Evolutionary conservation across 2,329 filamentous ascomycete species (phyloP).

Genomic region (Sclerotinia subarctica): DNA sequence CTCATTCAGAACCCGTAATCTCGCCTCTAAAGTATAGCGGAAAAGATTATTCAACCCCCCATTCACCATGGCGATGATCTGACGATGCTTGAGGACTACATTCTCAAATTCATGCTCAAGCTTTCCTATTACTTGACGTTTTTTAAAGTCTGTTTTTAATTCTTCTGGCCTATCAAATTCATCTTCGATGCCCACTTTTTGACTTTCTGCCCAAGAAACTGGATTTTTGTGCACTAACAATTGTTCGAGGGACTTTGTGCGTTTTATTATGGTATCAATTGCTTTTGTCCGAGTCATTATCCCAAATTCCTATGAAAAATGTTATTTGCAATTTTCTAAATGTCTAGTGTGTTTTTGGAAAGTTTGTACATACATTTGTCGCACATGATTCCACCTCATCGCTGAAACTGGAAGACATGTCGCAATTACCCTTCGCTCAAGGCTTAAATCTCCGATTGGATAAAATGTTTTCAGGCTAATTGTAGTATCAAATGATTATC

Average conservation of each 20-base stretch:
- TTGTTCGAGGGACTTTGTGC: neutral
- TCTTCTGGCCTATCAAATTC: neutral
- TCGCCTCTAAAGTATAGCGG: neutral
- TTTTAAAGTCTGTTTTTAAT: neutral
- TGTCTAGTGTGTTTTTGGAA: accelerated
- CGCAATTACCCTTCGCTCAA: neutral
- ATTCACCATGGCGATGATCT: neutral
- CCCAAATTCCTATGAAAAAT: neutral
- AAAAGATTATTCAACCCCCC: neutral
- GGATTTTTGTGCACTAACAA: neutral
- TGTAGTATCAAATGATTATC: neutral
- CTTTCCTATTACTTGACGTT: no score
- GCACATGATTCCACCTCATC: neutral
- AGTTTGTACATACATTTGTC: neutral
- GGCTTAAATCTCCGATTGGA: neutral
- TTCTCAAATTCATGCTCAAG: neutral
- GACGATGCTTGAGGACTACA: neutral
- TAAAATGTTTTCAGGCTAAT: accelerated
- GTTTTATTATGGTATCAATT: neutral
- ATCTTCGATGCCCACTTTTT: neutral
- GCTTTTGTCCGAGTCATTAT: neutral
- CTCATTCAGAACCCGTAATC: neutral
- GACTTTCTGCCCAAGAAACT: neutral
- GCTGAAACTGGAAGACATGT: neutral
- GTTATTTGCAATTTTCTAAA: neutral